A percentile compares a stretch with the other conserved stretches of the same genome.
Evolutionary conservation across 1,139 yeast species (phyloP).

Genomic region (Scheffersomyces quercinus): DNA sequence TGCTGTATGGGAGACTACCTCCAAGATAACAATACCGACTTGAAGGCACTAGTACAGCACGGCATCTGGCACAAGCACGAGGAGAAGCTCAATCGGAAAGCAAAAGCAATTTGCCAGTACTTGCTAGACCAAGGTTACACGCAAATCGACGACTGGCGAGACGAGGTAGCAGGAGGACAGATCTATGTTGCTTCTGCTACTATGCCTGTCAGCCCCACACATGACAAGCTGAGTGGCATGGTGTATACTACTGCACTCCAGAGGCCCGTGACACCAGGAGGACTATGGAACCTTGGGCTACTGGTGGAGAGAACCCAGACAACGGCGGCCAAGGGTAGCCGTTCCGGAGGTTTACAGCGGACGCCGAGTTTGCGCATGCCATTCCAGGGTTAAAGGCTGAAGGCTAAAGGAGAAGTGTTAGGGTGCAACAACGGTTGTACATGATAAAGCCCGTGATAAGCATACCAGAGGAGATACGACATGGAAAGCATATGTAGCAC

Average conservation of each 20-base stretch:
- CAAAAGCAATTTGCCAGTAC: constrained; percentile 22
- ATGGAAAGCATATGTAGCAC: no score
- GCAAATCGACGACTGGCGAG: constrained; percentile 22
- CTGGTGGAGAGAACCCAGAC: no score
- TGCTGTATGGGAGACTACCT: constrained; percentile 41
- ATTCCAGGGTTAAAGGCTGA: no score
- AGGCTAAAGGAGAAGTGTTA: no score
- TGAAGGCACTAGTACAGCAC: constrained; percentile 32
- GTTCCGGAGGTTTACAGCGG: no score
- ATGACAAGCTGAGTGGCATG: constrained; percentile 1
- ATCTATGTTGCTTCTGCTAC: constrained; percentile 14
- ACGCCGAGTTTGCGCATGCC: no score
- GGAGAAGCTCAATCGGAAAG: constrained; percentile 17
- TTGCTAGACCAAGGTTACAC: constrained; percentile 13
- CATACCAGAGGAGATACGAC: no score
- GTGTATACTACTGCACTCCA: constrained; percentile 4
- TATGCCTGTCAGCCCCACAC: background rate
- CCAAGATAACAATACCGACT: constrained; percentile 18
- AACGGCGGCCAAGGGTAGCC: no score
- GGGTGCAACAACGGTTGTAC: no score
- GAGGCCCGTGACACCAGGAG: constrained; percentile 7
- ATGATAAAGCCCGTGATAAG: no score
- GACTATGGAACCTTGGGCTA: background rate
- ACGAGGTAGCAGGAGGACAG: constrained; percentile 24
- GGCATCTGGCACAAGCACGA: constrained; percentile 31